Conservation (phyloP, 2,329 filamentous ascomycete genomes). For the Juglanconis sp. region DNA sequence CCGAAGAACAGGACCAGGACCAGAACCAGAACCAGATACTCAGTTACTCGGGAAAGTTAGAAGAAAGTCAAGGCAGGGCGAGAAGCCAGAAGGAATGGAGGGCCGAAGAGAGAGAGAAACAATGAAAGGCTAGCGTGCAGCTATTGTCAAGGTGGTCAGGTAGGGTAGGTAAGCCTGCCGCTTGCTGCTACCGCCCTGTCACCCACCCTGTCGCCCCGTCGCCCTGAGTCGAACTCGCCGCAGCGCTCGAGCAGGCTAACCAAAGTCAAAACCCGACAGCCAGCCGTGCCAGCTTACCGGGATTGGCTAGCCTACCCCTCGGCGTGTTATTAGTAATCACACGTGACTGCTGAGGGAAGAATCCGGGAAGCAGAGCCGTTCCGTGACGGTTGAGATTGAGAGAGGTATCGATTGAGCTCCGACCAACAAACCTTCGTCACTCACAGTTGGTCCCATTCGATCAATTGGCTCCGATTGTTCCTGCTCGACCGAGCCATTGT, state of each 20-base stretch:
- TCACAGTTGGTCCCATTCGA: conserved; percentile 11
- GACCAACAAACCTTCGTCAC: conserved; percentile 6
- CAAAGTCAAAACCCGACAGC: neutral
- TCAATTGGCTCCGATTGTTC: conserved; percentile 29
- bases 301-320: neutral
- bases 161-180: too few relatives aligned
- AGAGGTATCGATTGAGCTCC: conserved; percentile 10
- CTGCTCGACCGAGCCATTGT: conserved; percentile 51
- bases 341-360: neutral
- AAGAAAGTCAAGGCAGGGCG: neutral
- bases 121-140: conserved; percentile 3
- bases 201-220: too few relatives aligned
- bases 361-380: neutral
- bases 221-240: too few relatives aligned
- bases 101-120: neutral
- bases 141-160: neutral
- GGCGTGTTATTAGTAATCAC: neutral
- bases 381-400: conserved; percentile 2
- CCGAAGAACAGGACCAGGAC: neutral
- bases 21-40: neutral
- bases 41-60: neutral
- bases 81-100: conserved; percentile 11
- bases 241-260: too few relatives aligned
- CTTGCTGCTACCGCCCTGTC: too few relatives aligned
- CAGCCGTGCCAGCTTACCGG: neutral